Percentiles rank a stretch among this genome's conserved stretches.
phyloP scores from a whole-genome alignment of 768 basidiomycete genomes.

The Lentinula guzmanii region DNA sequence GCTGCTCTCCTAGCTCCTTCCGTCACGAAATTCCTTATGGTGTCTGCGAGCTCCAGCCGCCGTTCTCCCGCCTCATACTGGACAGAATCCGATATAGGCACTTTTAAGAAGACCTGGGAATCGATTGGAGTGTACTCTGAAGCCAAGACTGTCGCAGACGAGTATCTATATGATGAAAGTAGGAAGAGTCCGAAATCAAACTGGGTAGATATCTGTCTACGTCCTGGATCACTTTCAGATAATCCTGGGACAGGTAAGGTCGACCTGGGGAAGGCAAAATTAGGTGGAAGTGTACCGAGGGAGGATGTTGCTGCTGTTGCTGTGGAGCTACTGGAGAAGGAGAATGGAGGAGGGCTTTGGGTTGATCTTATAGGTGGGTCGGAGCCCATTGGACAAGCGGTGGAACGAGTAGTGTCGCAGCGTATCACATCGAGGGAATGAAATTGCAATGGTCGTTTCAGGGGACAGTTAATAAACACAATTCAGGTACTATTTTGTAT shows the following conservation, averaged over 20 bases:
- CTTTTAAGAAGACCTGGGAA: neutral
- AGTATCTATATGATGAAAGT: conserved; percentile 3
- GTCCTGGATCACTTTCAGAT: conserved; percentile 5
- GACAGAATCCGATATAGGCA: neutral
- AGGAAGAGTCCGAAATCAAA: neutral
- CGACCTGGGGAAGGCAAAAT: neutral
- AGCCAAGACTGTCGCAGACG: conserved; percentile 2
- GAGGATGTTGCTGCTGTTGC: conserved; percentile 5
- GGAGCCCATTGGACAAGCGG: neutral
- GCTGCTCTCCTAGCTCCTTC: neutral
- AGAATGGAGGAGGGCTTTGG: conserved; percentile 3
- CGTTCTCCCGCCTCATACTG: conserved; percentile 5
- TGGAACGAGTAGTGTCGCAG: conserved; percentile 1
- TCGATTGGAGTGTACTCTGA: conserved; percentile 1
- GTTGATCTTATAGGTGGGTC: neutral
- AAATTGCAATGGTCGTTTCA: neutral
- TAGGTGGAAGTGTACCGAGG: neutral
- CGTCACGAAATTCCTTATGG: conserved; percentile 7
- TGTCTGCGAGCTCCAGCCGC: neutral
- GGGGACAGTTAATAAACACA: too few relatives aligned
- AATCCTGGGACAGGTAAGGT: conserved; percentile 1
- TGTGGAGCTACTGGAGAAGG: conserved; percentile 3
- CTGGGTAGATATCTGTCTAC: conserved; percentile 3
- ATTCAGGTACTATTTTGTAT: too few relatives aligned
- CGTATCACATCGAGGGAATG: conserved; percentile 5